Evolutionary conservation across 495 filamentous ascomycete species (phyloP).

Genomic region (Acidiella bohemica): DNA sequence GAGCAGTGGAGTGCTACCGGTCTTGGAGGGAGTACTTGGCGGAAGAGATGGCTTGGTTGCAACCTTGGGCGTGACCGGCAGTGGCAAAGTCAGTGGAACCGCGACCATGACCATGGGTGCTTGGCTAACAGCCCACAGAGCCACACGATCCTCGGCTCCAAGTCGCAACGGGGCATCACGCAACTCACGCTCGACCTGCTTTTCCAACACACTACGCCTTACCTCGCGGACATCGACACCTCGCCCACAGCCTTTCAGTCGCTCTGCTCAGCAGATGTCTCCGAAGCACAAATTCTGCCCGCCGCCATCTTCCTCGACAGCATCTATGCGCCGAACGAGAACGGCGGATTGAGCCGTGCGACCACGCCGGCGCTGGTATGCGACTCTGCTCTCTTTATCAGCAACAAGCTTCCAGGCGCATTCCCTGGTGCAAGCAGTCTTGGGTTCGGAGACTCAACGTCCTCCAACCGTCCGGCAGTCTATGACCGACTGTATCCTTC

Average conservation of each 20-base stretch:
- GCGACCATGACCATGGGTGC: not conserved
- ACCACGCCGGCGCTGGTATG: constrained; percentile 69
- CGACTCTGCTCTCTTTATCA: constrained; percentile 7
- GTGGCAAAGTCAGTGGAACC: constrained; percentile 59
- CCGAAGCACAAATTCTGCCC: constrained; percentile 69
- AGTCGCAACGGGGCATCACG: constrained; percentile 71
- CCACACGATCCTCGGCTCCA: constrained; percentile 90
- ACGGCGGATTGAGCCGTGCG: constrained; percentile 6
- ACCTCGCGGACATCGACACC: constrained; percentile 45
- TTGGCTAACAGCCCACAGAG: constrained; percentile 43
- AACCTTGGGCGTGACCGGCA: constrained; percentile 88
- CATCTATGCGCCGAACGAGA: constrained; percentile 51
- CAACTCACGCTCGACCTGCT: constrained; percentile 85
- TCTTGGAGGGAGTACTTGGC: constrained; percentile 68
- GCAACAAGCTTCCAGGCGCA: constrained; percentile 8
- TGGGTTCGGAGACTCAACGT: not conserved
- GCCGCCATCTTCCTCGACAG: constrained; percentile 68
- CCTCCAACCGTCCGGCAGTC: constrained; percentile 1
- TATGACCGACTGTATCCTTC: constrained; percentile 18
- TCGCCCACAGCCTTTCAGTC: constrained; percentile 52
- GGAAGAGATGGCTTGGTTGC: constrained; percentile 82
- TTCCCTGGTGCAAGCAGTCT: not conserved
- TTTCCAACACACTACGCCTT: constrained; percentile 60
- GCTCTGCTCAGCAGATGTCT: constrained; percentile 60
- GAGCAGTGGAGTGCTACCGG: constrained; percentile 56